phyloP scores from a whole-genome alignment of 768 basidiomycete genomes.

The Mycena galericulata region DNA sequence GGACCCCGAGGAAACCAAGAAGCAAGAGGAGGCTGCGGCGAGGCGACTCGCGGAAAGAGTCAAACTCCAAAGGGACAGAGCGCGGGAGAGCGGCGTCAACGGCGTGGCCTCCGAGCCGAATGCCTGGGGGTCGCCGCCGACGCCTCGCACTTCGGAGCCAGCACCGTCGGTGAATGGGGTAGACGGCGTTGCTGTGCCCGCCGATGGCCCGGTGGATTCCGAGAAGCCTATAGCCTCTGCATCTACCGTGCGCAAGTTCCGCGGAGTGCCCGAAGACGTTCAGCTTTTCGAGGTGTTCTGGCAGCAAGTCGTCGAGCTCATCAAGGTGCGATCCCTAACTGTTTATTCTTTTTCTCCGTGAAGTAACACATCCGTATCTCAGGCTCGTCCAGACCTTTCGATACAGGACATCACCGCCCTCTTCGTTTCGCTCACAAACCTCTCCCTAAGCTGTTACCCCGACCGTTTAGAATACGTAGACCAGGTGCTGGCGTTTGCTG shows the following conservation, averaged over 20 bases:
- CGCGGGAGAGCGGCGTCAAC: conserved; percentile 63
- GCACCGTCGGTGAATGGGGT: conserved; percentile 36
- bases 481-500: conserved; percentile 92
- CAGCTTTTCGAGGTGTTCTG: conserved; percentile 98
- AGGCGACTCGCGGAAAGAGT: conserved; percentile 90
- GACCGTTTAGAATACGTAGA: conserved; percentile 98
- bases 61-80: conserved; percentile 74
- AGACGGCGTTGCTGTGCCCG: not conserved
- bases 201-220: conserved; percentile 5
- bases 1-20: conserved; percentile 93
- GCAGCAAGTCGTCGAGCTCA: conserved; percentile 97
- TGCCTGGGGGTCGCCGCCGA: conserved; percentile 59
- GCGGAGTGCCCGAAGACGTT: conserved; percentile 95
- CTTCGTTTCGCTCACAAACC: conserved; percentile 93
- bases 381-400: conserved; percentile 97
- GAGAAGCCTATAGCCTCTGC: conserved; percentile 16
- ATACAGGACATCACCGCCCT: conserved; percentile 98
- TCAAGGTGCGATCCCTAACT: conserved; percentile 73
- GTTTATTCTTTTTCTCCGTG: conserved; percentile 8
- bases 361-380: not conserved
- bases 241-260: conserved; percentile 79
- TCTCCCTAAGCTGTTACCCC: conserved; percentile 97
- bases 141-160: conserved; percentile 47
- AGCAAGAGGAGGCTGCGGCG: conserved; percentile 94
- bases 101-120: conserved; percentile 54